A percentile compares a stretch with the other conserved stretches of the same genome.
Evolutionary conservation across 2,329 filamentous ascomycete genomes (phyloP).

Genomic region (Sphaerulina vaccinii): DNA sequence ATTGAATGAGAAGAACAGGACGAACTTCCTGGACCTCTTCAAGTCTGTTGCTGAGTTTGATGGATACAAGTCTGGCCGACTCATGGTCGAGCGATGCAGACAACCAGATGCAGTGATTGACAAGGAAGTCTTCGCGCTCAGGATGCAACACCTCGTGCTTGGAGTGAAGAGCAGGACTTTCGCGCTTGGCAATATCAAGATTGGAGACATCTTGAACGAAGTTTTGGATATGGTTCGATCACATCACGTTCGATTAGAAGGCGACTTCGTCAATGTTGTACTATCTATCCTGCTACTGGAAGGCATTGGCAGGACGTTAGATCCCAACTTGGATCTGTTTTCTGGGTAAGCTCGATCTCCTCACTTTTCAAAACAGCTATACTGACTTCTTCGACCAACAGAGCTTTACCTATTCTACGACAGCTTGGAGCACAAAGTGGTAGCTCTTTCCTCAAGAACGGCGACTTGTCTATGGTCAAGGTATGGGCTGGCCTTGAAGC

Average conservation of each 20-base stretch:
- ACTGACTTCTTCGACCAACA: constrained; percentile 46
- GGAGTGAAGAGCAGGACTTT: constrained; percentile 88
- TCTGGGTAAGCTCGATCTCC: constrained; percentile 53
- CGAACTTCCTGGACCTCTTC: constrained; percentile 94
- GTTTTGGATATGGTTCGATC: constrained; percentile 86
- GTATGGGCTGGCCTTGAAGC: constrained; percentile 91
- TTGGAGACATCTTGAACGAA: constrained; percentile 89
- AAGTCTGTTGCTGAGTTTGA: constrained; percentile 95
- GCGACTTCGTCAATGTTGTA: constrained; percentile 97
- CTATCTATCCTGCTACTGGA: constrained; percentile 91
- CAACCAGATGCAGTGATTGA: constrained; percentile 89
- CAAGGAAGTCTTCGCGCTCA: constrained; percentile 84
- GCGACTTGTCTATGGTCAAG: constrained; percentile 68
- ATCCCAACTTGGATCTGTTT: constrained; percentile 85
- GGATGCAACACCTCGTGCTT: constrained; percentile 95
- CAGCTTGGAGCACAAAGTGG: constrained; percentile 79
- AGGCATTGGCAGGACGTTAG: constrained; percentile 83
- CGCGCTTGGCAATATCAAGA: constrained; percentile 89
- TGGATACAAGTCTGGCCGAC: constrained; percentile 86
- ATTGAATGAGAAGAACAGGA: constrained; percentile 79
- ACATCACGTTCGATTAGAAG: constrained; percentile 92
- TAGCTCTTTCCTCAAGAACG: constrained; percentile 51
- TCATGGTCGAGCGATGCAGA: constrained; percentile 94
- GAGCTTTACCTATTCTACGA: constrained; percentile 84
- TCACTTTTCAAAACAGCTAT: background rate